Evolutionary conservation across 306 rosid genomes (phyloP), one percentile per base, ranked within the genome.

Genomic region (Sesbania bispinosa): DNA sequence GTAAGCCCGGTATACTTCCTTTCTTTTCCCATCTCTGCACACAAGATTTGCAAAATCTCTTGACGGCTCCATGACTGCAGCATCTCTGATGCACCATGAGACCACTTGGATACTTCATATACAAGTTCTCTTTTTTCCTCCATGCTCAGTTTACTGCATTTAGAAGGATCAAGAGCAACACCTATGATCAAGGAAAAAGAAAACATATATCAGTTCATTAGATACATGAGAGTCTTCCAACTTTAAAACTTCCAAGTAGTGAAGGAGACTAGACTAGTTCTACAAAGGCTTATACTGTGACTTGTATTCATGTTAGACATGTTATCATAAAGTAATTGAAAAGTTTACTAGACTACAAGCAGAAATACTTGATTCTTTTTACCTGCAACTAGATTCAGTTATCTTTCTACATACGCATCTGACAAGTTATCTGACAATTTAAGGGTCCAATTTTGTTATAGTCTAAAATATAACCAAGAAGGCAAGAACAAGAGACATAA

Each of bases 11-110:
- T 94, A 69, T 94, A 94, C 81, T 94, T 94, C 80, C 99, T 94
- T 80, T 94, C 99, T 80, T 94, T 94, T 48, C 99, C 99, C 99
- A 94, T 87, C 84, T 94, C 99, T 36, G 88, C 96, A 80, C 99
- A 94, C 62, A 94, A 78, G 73, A 94, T 84, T 77, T 94, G 97
- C 48, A 94, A 77, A 79, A 94, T 91, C 68, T 94, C 97, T 80
- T 91, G 99, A 55, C 97, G 99, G 75, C 96, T 94, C 96, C 99
- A 94, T 35, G 96, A 81, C 82, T 91, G 99, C 39, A 94, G 86
- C 72, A 81, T 66, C 74, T 94, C 97, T 13, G 86, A 73, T 63
- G 99, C 99, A 66, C 88, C 93, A 47, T 82, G 83, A 9, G 95
- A 69, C 93, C 85, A 78, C 52, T 86, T 85, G 39, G 96, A 91